These are phyloP conservation scores for Scheffersomyces ergatensis DNA, from an alignment of 805 yeast species.

Conservation along the genomic window DNA sequence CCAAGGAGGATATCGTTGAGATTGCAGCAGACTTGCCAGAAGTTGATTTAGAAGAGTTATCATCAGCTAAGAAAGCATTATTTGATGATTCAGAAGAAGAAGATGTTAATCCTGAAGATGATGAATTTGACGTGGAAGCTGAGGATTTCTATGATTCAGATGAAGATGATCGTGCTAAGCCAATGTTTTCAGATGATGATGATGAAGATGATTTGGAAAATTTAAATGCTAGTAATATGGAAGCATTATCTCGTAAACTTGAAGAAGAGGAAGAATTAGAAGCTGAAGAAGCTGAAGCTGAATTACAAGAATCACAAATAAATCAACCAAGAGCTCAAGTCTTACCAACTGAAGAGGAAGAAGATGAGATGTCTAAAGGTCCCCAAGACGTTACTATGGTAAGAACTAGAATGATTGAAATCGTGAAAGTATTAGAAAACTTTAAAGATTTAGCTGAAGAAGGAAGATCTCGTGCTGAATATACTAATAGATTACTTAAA, in stretches of 20 bases:
- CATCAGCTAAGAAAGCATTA: conserved; percentile 68
- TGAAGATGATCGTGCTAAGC: conserved; percentile 57
- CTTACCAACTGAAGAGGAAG: conserved; percentile 71
- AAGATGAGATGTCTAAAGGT: conserved; percentile 44
- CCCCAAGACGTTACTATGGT: conserved; percentile 78
- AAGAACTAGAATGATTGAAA: conserved; percentile 93
- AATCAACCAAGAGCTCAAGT: conserved; percentile 72
- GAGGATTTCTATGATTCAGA: conserved; percentile 51
- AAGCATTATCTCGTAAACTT: conserved; percentile 64
- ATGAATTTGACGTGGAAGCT: conserved; percentile 18
- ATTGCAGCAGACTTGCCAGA: conserved; percentile 54
- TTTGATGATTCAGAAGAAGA: conserved; percentile 73
- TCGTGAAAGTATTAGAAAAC: conserved; percentile 90
- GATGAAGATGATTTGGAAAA: conserved; percentile 60
- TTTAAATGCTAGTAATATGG: conserved; percentile 81
- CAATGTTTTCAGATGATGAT: conserved; percentile 85
- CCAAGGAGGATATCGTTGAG: conserved; percentile 16
- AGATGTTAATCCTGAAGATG: conserved; percentile 43
- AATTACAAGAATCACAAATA: conserved; percentile 54
- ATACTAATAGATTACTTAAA: conserved; percentile 68
- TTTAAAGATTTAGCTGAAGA: conserved; percentile 79
- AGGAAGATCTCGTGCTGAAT: conserved; percentile 83
- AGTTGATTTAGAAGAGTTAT: conserved; percentile 59
- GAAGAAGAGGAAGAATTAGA: conserved; percentile 56
- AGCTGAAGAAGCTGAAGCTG: conserved; percentile 49